phyloP scores from a whole-genome alignment of 73 alveolate genomes.

The Halteria grandinella region DNA sequence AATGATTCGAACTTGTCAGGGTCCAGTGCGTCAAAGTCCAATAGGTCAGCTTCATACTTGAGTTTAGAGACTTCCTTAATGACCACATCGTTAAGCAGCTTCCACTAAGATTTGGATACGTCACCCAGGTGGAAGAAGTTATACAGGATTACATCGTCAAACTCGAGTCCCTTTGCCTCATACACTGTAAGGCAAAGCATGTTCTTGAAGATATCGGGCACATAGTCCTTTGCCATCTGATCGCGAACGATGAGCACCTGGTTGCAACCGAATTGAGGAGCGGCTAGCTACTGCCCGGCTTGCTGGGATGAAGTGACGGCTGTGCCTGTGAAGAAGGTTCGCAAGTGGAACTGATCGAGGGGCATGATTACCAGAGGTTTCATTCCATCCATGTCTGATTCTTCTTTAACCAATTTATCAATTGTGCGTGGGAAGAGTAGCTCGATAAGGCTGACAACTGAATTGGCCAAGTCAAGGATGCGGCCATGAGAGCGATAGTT shows the following conservation, averaged over 20 bases:
- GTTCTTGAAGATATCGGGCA: constrained; percentile 75
- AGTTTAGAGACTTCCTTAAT: background rate
- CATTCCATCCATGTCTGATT: constrained; percentile 73
- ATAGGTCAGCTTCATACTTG: constrained; percentile 27
- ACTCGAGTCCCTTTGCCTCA: constrained; percentile 95
- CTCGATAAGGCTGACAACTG: constrained; percentile 75
- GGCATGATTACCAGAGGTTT: constrained; percentile 73
- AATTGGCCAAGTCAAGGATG: constrained; percentile 82
- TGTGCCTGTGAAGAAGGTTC: constrained; percentile 27
- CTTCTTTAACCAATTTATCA: constrained; percentile 82
- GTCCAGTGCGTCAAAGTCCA: constrained; percentile 58
- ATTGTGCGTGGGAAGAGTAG: constrained; percentile 84
- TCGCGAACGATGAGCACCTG: constrained; percentile 85
- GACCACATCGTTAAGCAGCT: constrained; percentile 56
- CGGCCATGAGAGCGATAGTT: constrained; percentile 87
- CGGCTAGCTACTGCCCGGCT: background rate
- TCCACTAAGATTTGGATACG: constrained; percentile 64
- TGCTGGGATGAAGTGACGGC: constrained; percentile 8
- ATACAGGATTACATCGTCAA: constrained; percentile 88
- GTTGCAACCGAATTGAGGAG: constrained; percentile 84
- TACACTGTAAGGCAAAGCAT: constrained; percentile 86
- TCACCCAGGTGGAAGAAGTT: constrained; percentile 80
- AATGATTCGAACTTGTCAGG: constrained; percentile 26
- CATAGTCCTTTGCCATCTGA: constrained; percentile 71
- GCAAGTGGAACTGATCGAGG: constrained; percentile 18